Conservation (phyloP, 352 stramenopile species). For the Phytopythium boreale region DNA sequence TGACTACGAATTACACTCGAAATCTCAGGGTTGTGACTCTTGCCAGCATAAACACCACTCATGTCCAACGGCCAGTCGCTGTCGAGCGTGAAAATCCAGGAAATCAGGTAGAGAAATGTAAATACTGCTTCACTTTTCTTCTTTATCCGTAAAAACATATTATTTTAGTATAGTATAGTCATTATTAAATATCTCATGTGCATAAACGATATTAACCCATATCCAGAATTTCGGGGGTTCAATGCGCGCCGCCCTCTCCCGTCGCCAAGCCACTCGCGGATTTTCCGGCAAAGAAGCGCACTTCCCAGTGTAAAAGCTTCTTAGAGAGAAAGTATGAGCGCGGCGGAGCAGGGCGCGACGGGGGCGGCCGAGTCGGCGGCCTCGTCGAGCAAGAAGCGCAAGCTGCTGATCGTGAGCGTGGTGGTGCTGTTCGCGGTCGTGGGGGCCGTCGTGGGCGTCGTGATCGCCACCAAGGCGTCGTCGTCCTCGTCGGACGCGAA, state of each 20-base stretch:
- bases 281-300: neutral
- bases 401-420: constrained; percentile 32
- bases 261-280: neutral
- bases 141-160: too few relatives aligned
- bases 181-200: too few relatives aligned
- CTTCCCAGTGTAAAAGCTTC: too few relatives aligned
- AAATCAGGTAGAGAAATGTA: too few relatives aligned
- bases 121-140: too few relatives aligned
- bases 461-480: constrained; percentile 34
- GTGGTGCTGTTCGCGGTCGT: constrained; percentile 44
- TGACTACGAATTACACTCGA: too few relatives aligned
- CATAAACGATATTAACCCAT: neutral
- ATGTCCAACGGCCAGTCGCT: too few relatives aligned
- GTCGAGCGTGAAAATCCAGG: too few relatives aligned
- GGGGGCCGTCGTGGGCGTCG: constrained; percentile 38
- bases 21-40: too few relatives aligned
- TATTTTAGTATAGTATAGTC: too few relatives aligned
- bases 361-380: constrained; percentile 1
- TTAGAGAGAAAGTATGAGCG: too few relatives aligned
- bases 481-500: constrained; percentile 21
- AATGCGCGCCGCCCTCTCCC: neutral
- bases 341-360: neutral
- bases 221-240: neutral
- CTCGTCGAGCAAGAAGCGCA: constrained; percentile 24
- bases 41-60: too few relatives aligned